Evolutionary conservation across 2,329 filamentous ascomycete genomes (phyloP).

Genomic region (Colletotrichum costaricense): DNA sequence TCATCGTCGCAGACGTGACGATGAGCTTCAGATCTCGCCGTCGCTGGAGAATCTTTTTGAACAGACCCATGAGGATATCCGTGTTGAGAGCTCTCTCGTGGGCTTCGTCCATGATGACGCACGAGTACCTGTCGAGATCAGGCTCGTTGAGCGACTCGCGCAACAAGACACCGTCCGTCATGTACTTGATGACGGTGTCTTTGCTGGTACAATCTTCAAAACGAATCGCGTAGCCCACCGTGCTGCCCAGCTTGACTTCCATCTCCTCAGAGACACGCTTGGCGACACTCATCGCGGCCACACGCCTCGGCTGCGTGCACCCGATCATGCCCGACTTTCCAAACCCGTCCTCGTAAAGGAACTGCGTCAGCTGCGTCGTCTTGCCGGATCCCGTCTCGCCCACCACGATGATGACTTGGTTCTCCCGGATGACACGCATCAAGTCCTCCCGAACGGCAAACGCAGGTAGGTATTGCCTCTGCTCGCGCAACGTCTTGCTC

Average conservation of each 20-base stretch:
- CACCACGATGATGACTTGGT: conserved; percentile 96
- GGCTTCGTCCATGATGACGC: conserved; percentile 99
- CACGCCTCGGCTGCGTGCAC: conserved; percentile 94
- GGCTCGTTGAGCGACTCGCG: conserved; percentile 93
- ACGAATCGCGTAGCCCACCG: conserved; percentile 95
- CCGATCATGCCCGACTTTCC: conserved; percentile 89
- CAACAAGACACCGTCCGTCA: conserved; percentile 96
- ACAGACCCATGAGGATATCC: conserved; percentile 95
- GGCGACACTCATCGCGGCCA: conserved; percentile 98
- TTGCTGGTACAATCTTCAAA: conserved; percentile 99
- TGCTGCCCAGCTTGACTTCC: conserved; percentile 88
- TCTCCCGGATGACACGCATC: conserved; percentile 91
- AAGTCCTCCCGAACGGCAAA: conserved; percentile 97
- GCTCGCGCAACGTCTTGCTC: conserved; percentile 89
- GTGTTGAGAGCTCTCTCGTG: conserved; percentile 97
- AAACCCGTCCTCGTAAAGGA: conserved; percentile 95
- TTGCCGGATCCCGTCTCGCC: conserved; percentile 98
- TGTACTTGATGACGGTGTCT: conserved; percentile 97
- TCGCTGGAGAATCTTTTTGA: conserved; percentile 95
- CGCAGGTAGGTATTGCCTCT: conserved; percentile 91
- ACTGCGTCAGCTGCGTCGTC: conserved; percentile 97
- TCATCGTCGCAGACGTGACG: conserved; percentile 99
- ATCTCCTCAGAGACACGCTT: conserved; percentile 99
- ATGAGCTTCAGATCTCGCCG: conserved; percentile 94
- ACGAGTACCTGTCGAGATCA: conserved; percentile 95